Evolutionary conservation across 2,329 filamentous ascomycete genomes (phyloP), one percentile per base, ranked within the genome.

Genomic region (Sclerotinia nivalis): DNA sequence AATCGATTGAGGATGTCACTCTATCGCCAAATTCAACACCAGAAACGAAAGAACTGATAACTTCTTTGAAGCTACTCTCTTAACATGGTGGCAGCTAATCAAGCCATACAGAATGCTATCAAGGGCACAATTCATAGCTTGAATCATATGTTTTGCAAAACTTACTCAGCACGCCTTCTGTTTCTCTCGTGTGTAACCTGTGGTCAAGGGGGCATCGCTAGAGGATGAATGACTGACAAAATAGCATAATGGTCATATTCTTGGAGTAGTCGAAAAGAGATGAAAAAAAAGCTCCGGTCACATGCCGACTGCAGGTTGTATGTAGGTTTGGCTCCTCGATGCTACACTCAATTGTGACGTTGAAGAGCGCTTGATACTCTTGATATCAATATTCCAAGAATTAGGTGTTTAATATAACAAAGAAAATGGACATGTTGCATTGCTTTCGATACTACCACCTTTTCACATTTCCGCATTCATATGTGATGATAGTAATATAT

Each of bases 1-100:
- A 75, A 52, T 75, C 74, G 31, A 71, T 79, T 22, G 75, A 78
- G 70, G 70, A 74, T 12, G 72, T 78, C 37, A 76, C 74, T 20
- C 25, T 70, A 37, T 70, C 72, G 22, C 72, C 72, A 20, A 73
- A 76, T 34, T 74, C 74, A 9, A 68, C 73, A 8, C 75, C 77
- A 31, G 75, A 78, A 34, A 70, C 77, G 69, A 71, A 76, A 37
- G 76, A 76, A n/a, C 62, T 78, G 49, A 49, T 69, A 34, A 28
- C 25, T 13, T 64, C 66, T 18, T 47, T 69, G 40, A 69, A 64
- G 34, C 34, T 59, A 43, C 56, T 59, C 15, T 59, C 31, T 40
- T 58, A 59, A n/a, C 22, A 20, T n/a, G 13, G 56, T 25, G 13
- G 15, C 9, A 40, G 22, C 37, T 59, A 43, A 25, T 25, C 37